Evolutionary conservation across 805 yeast species (phyloP).

Genomic region (Zygotorulaspora danielsina): DNA sequence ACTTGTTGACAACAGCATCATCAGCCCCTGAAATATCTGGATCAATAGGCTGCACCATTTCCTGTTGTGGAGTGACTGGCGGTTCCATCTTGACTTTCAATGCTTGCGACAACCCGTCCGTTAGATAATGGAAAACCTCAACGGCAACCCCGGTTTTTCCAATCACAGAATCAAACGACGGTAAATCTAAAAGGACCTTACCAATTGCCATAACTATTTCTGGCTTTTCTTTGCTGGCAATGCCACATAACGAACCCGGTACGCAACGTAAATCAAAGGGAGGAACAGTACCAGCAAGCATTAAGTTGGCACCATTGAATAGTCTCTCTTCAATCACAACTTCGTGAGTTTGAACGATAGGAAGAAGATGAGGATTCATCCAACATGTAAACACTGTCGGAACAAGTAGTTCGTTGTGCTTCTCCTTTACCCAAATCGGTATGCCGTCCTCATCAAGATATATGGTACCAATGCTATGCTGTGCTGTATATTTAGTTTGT

Average conservation of each 20-base stretch:
- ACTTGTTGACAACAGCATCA: slow-evolving; percentile 6
- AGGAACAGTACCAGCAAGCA: slow-evolving; percentile 65
- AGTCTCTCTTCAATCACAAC: slow-evolving; percentile 57
- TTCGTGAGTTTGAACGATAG: slow-evolving; percentile 65
- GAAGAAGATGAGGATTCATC: slow-evolving; percentile 62
- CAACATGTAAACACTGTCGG: slow-evolving; percentile 77
- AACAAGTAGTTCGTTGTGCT: slow-evolving; percentile 47
- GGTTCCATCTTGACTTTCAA: slow-evolving; percentile 44
- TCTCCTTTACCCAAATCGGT: slow-evolving; percentile 69
- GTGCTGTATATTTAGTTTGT: slow-evolving; percentile 58
- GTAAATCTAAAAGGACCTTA: slow-evolving; percentile 46
- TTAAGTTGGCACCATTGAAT: slow-evolving; percentile 77
- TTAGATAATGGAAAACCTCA: slow-evolving; percentile 57
- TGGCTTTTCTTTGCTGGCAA: slow-evolving; percentile 59
- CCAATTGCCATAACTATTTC: slow-evolving; percentile 72
- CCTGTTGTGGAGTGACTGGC: slow-evolving; percentile 36
- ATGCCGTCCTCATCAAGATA: slow-evolving; percentile 58
- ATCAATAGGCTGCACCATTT: slow-evolving; percentile 12
- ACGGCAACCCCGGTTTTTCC: slow-evolving; percentile 80
- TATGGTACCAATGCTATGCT: slow-evolving; percentile 53
- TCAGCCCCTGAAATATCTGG: slow-evolving; percentile 6
- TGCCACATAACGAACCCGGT: slow-evolving; percentile 63
- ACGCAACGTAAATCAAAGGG: slow-evolving; percentile 49
- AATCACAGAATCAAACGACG: slow-evolving; percentile 42
- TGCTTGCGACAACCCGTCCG: slow-evolving; percentile 57